Conservation (phyloP, 2,329 filamentous ascomycete species). For the Mycosphaerella arachidis region DNA sequence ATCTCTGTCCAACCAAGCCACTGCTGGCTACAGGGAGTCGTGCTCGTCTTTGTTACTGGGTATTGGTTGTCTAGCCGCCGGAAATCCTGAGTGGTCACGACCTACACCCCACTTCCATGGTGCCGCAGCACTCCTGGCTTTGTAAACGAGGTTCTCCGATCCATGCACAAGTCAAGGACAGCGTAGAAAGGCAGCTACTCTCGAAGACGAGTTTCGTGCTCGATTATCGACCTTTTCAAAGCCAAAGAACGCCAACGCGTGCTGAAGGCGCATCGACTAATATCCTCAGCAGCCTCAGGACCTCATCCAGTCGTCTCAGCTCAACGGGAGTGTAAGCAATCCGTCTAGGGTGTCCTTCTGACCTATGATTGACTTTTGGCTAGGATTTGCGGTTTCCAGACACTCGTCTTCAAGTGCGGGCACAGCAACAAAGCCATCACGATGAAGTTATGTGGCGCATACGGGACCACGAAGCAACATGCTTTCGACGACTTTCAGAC, state of each 20-base stretch:
- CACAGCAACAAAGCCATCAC: not conserved
- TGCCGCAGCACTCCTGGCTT: not conserved
- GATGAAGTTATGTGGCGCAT: not conserved
- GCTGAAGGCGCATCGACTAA: not conserved
- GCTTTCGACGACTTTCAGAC: not conserved
- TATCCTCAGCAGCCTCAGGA: not conserved
- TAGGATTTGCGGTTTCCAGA: not conserved
- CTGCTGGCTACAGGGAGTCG: no score
- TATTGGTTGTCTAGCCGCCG: not conserved
- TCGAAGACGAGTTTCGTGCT: not conserved
- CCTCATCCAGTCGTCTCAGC: not conserved
- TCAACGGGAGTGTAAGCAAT: not conserved
- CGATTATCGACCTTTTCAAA: not conserved
- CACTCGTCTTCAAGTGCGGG: not conserved
- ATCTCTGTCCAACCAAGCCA: no score
- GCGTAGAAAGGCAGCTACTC: not conserved
- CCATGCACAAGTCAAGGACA: not conserved
- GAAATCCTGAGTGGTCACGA: not conserved
- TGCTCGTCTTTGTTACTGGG: not conserved
- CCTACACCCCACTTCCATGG: not conserved
- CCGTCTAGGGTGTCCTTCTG: not conserved
- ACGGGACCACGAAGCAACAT: not conserved
- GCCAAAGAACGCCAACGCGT: not conserved
- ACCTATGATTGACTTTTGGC: not conserved
- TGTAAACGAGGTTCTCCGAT: not conserved